Base-by-base conservation (phyloP, 2,329 filamentous ascomycete species). In the Aspergillus hiratsukae region DNA sequence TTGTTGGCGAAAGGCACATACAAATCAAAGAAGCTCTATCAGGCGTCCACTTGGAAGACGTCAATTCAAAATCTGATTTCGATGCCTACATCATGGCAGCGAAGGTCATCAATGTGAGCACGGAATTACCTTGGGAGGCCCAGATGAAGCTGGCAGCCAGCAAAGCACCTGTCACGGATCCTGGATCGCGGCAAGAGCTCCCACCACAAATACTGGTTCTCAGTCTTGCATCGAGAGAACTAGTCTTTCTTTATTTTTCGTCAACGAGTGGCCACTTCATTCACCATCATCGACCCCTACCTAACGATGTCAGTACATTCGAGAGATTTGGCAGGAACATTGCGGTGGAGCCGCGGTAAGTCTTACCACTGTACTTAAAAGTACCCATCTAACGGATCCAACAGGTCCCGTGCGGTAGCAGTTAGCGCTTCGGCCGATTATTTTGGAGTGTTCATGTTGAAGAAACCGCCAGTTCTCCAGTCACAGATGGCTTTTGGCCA, bases 201-300 rank as follows among this genome's bases (percentile, higher is more conserved):
- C 90, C 92, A 11, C 88, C 90, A n/a, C 91, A 97, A 67, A 78
- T 92, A 25, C 77, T 97, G 17, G 81, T 94, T 3, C 76, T 97
- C 17, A 85, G 90, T 23, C 80, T 97, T 8, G 87, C 89, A 61
- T 84, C 83, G 17, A 86, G 87, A 40, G 85, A 90, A 57, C 77
- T 90, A 51, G 80, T 93, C 25, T 96, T 97, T 63, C 75, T 97
- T 25, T 93, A 88, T 70, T 80, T 91, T 49, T 71, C 73, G 35
- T 74, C 77, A 29, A 64, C 66, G 0, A 61, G 80, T 5, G 69
- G 81, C 43, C 79, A 82, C 21, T 93, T 95, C 63, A 77, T 84
- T 9, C 79, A 83, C 31, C 83, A 81, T 35, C 80, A 76, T 37
- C 78, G 86, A 53, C 80, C 83, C 3, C 79, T 88, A 25, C 83